Percentiles rank a stretch among this genome's conserved stretches.
Evolutionary conservation across 2,329 filamentous ascomycete genomes (phyloP).

Genomic region (Alternaria rosae): DNA sequence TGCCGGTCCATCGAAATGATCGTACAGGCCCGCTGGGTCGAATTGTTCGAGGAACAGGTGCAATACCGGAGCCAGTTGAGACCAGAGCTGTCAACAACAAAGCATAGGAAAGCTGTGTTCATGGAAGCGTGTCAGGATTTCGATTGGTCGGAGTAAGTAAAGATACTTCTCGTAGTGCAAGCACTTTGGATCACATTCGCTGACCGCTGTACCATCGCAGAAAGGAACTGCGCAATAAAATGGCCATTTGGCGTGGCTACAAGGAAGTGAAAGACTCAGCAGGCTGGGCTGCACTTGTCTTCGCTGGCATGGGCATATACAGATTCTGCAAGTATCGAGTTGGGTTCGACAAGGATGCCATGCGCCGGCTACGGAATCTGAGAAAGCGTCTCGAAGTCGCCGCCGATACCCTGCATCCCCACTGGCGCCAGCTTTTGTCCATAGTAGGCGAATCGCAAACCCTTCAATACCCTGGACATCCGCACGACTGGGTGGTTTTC

Average conservation of each 20-base stretch:
- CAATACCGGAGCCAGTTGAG: constrained; percentile 51
- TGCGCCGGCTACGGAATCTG: constrained; percentile 56
- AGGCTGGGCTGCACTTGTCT: constrained; percentile 64
- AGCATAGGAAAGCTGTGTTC: constrained; percentile 61
- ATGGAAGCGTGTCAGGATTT: constrained; percentile 63
- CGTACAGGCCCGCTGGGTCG: constrained; percentile 65
- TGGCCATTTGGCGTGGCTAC: constrained; percentile 65
- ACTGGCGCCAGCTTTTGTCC: constrained; percentile 60
- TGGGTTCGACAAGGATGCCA: constrained; percentile 60
- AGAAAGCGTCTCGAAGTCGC: constrained; percentile 61
- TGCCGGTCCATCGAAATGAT: constrained; percentile 66
- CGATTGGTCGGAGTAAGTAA: constrained; percentile 58
- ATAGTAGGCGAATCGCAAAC: constrained; percentile 56
- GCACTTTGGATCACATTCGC: neutral
- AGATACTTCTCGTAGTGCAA: neutral
- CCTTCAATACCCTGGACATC: constrained; percentile 57
- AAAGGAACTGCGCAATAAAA: constrained; percentile 64
- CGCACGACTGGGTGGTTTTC: constrained; percentile 61
- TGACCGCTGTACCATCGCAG: constrained; percentile 1
- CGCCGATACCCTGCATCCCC: constrained; percentile 61
- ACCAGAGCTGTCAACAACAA: constrained; percentile 54
- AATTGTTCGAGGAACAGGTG: constrained; percentile 62
- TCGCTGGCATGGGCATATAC: constrained; percentile 66
- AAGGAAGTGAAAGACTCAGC: constrained; percentile 65
- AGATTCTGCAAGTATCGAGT: constrained; percentile 68